Base-by-base conservation (phyloP, 140 eudicot genomes). In the Flaveria floridana region DNA sequence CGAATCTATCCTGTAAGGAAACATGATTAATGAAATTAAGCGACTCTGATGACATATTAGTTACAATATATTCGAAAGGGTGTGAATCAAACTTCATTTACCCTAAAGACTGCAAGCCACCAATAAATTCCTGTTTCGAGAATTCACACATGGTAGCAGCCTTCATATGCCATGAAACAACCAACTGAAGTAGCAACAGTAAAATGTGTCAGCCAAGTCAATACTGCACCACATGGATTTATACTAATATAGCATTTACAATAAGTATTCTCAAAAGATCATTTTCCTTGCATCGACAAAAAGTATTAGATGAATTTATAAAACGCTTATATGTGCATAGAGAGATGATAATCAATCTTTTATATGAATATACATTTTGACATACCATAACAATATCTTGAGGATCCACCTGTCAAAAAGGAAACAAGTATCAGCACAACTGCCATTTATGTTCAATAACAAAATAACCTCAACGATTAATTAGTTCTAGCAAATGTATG, bases 111-210 rank as follows among this genome's bases (percentile, higher is more conserved):
- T 90, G 99, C 80, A 94, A 87, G 73, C 99, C 99, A 55, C 91
- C 89, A 77, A 94, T 76, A 78, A 94, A 94, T 82, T 94, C 99
- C 82, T 94, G 96, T 85, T 90, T 94, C 11, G 97, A 86, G 75
- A 86, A 94, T 78, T 94, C 99, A 80, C 99, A 94, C 97, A 94
- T 94, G 46, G 99, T 94, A 47, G 99, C 97, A 78, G 99, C 99
- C 80, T 88, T 94, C 99, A 94, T 90, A 78, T 94, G 96, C 99
- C 99, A 94, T 19, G 99, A 94, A 68, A 94, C 80, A 62, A 90
- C 99, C 80, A 94, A 84, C 99, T 94, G 82, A 74, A 87, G 63
- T 34, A 39, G 58, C 70, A 53, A 34, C 41, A 34, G 41, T 34
- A 34, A 34, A 34, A 34, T 34, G 41, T 34, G 41, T 34, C 41